phyloP scores from a whole-genome alignment of 805 yeast species.

The Yamadazyma ubonensis region DNA sequence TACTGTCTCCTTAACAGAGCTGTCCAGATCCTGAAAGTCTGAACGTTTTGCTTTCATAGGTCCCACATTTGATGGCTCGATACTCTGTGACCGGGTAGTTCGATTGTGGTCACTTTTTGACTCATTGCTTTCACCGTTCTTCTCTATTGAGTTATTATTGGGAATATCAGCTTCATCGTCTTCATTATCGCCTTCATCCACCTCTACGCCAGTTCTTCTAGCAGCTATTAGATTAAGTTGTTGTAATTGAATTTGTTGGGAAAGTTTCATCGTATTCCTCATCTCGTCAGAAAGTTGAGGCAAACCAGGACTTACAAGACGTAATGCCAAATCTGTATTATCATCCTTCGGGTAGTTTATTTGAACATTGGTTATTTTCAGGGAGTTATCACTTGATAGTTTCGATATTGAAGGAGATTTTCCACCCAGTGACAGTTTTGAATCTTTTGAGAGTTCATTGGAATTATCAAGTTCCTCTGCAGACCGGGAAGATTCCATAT shows the following conservation, averaged over 20 bases:
- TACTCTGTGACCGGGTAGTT: neutral
- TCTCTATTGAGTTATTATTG: neutral
- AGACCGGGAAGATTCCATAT: neutral
- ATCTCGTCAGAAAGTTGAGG: slow-evolving; percentile 30
- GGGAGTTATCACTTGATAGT: neutral
- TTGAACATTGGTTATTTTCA: neutral
- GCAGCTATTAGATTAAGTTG: slow-evolving; percentile 33
- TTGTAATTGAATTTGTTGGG: slow-evolving; percentile 34
- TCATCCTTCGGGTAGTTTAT: neutral
- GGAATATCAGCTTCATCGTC: slow-evolving; percentile 6
- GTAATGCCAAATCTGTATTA: slow-evolving; percentile 25
- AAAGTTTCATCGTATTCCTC: slow-evolving; percentile 30
- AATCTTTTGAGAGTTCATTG: neutral
- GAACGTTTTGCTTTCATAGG: no score
- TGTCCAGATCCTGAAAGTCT: no score
- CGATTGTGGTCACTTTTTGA: neutral
- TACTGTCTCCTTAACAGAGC: neutral
- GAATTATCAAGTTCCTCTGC: neutral
- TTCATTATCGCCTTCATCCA: slow-evolving; percentile 2
- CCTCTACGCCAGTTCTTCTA: slow-evolving; percentile 15
- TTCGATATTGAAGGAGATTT: no score
- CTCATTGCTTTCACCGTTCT: neutral
- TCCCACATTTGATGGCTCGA: no score
- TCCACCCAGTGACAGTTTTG: neutral
- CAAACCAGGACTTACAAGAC: slow-evolving; percentile 36